A percentile compares a stretch with the other conserved stretches of the same genome.
Conservation (phyloP, 345 rosid species). For the Citrus cavaleriei region DNA sequence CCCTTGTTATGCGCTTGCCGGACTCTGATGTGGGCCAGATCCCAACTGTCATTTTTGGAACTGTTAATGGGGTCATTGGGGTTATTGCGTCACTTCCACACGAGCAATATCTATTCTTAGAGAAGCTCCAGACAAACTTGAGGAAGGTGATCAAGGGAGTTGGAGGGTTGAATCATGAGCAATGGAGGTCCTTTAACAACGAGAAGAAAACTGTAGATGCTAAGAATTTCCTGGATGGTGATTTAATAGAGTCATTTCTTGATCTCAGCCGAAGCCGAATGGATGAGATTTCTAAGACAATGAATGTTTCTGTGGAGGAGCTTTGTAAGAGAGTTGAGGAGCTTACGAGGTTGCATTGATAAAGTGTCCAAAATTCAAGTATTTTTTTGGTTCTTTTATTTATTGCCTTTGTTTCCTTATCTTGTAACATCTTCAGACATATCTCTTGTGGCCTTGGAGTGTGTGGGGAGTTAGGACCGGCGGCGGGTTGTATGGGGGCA, state of each 20-base stretch:
- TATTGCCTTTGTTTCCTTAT: background rate
- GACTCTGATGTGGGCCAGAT: slow-evolving; percentile 90
- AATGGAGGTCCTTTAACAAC: slow-evolving; percentile 88
- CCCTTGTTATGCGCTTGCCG: slow-evolving; percentile 87
- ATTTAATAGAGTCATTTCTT: slow-evolving; percentile 75
- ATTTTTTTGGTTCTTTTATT: background rate
- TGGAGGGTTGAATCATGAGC: slow-evolving; percentile 91
- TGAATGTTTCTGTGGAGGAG: slow-evolving; percentile 75
- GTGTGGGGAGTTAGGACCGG: background rate
- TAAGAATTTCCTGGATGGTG: slow-evolving; percentile 77
- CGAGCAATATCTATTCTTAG: slow-evolving; percentile 67
- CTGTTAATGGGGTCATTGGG: slow-evolving; percentile 85
- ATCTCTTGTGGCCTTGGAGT: background rate
- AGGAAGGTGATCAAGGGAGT: slow-evolving; percentile 90
- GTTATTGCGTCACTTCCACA: slow-evolving; percentile 89
- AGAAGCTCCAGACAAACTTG: slow-evolving; percentile 73
- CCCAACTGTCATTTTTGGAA: slow-evolving; percentile 81
- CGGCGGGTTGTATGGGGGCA: background rate
- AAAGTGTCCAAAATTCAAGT: background rate
- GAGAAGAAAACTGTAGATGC: slow-evolving; percentile 87
- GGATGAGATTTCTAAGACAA: slow-evolving; percentile 73
- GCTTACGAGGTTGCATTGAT: slow-evolving; percentile 79
- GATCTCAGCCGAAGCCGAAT: slow-evolving; percentile 66
- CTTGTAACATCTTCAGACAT: background rate
- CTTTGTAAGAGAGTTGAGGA: slow-evolving; percentile 87